Percentiles rank a stretch among this genome's conserved stretches.
Evolutionary conservation across 768 basidiomycete genomes (phyloP).

Genomic region (Kwoniella heveanensis): DNA sequence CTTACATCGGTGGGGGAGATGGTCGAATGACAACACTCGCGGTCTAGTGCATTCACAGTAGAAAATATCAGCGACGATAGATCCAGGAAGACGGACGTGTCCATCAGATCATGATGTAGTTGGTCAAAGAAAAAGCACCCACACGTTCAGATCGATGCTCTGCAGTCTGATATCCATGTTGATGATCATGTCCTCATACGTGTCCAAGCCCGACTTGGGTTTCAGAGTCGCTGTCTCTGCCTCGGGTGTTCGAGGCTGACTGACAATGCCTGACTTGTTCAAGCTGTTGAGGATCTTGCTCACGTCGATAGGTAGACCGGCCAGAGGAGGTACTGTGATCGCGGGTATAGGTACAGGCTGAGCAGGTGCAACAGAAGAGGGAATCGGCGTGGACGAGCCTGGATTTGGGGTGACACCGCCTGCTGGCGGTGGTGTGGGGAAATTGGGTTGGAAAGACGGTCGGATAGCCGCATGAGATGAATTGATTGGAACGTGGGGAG

Average conservation of each 20-base stretch:
- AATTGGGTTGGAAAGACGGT: slow-evolving; percentile 17
- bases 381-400: slow-evolving; percentile 33
- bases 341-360: slow-evolving; percentile 49
- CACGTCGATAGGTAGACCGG: slow-evolving; percentile 44
- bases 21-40: slow-evolving; percentile 55
- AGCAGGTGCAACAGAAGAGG: slow-evolving; percentile 34
- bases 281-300: slow-evolving; percentile 40
- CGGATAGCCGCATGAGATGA: not conserved
- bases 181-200: slow-evolving; percentile 54
- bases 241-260: slow-evolving; percentile 38
- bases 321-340: slow-evolving; percentile 43
- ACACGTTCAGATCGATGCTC: slow-evolving; percentile 45
- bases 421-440: slow-evolving; percentile 49
- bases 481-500: not conserved
- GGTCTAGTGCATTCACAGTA: no score
- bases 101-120: no score
- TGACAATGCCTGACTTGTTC: slow-evolving; percentile 31
- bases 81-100: no score
- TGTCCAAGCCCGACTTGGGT: slow-evolving; percentile 32
- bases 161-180: slow-evolving; percentile 37
- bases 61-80: no score
- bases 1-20: slow-evolving; percentile 80
- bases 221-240: not conserved
- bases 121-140: slow-evolving; percentile 24
- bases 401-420: slow-evolving; percentile 38